A percentile compares a stretch with the other conserved stretches of the same genome.
These are phyloP conservation scores for Starmerella sp. DNA, from an alignment of 805 yeast species.

Conservation along the genomic window DNA sequence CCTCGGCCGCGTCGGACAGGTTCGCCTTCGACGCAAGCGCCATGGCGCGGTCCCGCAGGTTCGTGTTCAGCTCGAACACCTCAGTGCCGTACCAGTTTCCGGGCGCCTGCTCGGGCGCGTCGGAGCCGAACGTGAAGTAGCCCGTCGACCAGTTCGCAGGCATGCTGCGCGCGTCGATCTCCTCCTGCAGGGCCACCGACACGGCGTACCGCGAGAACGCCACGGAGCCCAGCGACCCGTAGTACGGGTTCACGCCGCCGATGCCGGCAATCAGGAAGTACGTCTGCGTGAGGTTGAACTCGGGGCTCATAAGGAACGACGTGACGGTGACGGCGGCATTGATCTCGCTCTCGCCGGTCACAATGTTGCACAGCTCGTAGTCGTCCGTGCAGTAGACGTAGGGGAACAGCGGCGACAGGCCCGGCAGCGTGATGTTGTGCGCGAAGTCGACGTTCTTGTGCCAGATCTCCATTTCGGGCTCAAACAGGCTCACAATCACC, in stretches of 20 bases:
- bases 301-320: slow-evolving; percentile 43
- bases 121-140: slow-evolving; percentile 45
- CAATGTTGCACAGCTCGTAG: slow-evolving; percentile 46
- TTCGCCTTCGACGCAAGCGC: slow-evolving; percentile 38
- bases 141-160: slow-evolving; percentile 46
- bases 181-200: slow-evolving; percentile 50
- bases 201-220: slow-evolving; percentile 51
- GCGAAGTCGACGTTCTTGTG: slow-evolving; percentile 37
- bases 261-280: slow-evolving; percentile 56
- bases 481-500: slow-evolving; percentile 46
- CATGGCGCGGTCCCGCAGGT: slow-evolving; percentile 47
- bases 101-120: slow-evolving; percentile 42
- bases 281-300: slow-evolving; percentile 47
- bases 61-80: slow-evolving; percentile 50
- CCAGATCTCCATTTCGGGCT: slow-evolving; percentile 45
- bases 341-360: slow-evolving; percentile 61
- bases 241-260: slow-evolving; percentile 50
- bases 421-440: slow-evolving; percentile 52
- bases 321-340: slow-evolving; percentile 52
- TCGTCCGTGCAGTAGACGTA: slow-evolving; percentile 43
- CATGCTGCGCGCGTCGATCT: slow-evolving; percentile 41
- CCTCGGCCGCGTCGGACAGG: slow-evolving; percentile 35
- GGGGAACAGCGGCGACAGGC: slow-evolving; percentile 51
- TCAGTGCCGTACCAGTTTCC: slow-evolving; percentile 50
- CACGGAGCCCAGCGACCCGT: slow-evolving; percentile 49